Conservation (phyloP, 2,329 filamentous ascomycete genomes). For the Elsinoe australis region DNA sequence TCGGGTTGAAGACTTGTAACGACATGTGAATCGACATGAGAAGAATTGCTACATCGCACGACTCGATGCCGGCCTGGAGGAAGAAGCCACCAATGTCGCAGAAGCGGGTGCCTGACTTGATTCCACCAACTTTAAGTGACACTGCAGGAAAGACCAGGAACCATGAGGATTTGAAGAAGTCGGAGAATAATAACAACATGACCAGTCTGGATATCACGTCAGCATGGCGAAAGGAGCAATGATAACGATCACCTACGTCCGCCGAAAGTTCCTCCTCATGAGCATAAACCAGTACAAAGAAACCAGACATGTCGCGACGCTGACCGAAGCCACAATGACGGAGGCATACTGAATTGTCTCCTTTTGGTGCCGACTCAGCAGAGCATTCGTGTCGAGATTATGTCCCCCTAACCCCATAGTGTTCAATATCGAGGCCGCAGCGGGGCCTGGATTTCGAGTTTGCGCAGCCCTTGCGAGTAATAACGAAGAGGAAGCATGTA, state of each 20-base stretch:
- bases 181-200: slow-evolving; percentile 64
- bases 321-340: slow-evolving; percentile 38
- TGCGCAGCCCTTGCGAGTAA: slow-evolving; percentile 10
- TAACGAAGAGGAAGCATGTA: not conserved
- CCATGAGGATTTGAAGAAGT: slow-evolving; percentile 63
- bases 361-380: slow-evolving; percentile 23
- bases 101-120: slow-evolving; percentile 47
- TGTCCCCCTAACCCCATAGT: slow-evolving; percentile 20
- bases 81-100: slow-evolving; percentile 65
- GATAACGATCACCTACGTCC: slow-evolving; percentile 48
- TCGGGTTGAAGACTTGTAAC: slow-evolving; percentile 60
- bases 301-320: slow-evolving; percentile 48
- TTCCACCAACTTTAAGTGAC: slow-evolving; percentile 46
- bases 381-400: slow-evolving; percentile 11
- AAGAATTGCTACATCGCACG: slow-evolving; percentile 60
- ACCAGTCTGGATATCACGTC: slow-evolving; percentile 50
- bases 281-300: slow-evolving; percentile 65
- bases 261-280: slow-evolving; percentile 67
- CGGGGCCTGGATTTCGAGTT: slow-evolving; percentile 4
- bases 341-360: slow-evolving; percentile 31
- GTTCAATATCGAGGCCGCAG: slow-evolving; percentile 6
- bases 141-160: slow-evolving; percentile 58
- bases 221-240: slow-evolving; percentile 2
- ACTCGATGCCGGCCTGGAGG: slow-evolving; percentile 58
- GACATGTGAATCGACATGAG: slow-evolving; percentile 67